phyloP scores from a whole-genome alignment of 164 flowering plant species.

The Stephania japonica region DNA sequence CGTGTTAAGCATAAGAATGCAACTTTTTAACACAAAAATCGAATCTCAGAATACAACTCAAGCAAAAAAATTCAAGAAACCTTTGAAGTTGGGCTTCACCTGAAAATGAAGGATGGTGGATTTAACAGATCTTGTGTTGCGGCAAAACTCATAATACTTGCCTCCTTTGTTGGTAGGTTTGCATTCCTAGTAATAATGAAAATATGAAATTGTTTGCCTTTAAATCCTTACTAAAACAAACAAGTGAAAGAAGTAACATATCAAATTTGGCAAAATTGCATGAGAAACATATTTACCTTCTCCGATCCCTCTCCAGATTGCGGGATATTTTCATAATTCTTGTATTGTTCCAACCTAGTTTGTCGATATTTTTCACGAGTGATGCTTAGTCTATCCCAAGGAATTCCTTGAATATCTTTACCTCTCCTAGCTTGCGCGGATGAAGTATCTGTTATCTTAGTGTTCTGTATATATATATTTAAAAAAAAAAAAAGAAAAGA shows the following conservation, averaged over 20 bases:
- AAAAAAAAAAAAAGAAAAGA: background rate
- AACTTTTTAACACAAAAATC: too few relatives aligned
- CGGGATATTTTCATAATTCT: conserved; percentile 10
- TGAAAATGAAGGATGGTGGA: conserved; percentile 11
- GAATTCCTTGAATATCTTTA: conserved; percentile 11
- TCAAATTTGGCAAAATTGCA: background rate
- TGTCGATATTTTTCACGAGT: conserved; percentile 12
- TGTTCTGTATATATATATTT: background rate
- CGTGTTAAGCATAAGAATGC: too few relatives aligned
- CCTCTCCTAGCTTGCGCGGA: conserved; percentile 11
- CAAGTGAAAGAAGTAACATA: background rate
- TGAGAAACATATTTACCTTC: background rate
- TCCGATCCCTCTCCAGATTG: conserved; percentile 14
- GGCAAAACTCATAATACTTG: conserved; percentile 6
- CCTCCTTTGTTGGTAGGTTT: background rate
- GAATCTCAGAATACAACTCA: too few relatives aligned
- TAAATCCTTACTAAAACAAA: background rate
- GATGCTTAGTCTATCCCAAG: conserved; percentile 10
- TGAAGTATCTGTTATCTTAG: conserved; percentile 9
- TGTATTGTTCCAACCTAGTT: conserved; percentile 9
- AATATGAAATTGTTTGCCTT: background rate
- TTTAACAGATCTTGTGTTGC: conserved; percentile 12
- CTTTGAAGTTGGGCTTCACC: background rate
- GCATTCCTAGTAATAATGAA: conserved; percentile 2
- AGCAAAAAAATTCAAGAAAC: too few relatives aligned